phyloP scores from a whole-genome alignment of 768 basidiomycete genomes.

The Rickenella mellea region DNA sequence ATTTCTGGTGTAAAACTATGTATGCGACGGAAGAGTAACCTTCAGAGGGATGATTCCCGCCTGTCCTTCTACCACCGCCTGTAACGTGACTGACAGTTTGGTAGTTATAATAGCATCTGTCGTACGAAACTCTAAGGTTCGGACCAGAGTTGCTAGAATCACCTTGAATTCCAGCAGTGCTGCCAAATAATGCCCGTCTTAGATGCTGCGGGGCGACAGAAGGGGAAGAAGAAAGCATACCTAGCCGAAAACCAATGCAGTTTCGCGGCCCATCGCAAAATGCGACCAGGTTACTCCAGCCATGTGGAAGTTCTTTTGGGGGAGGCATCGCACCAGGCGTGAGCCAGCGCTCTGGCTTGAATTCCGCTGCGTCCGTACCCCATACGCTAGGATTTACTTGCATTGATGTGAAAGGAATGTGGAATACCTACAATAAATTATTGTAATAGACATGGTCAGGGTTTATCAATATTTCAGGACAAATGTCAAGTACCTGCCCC shows the following conservation, averaged over 20 bases:
- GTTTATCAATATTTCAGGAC: no score
- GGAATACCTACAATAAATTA: no score
- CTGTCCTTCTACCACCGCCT: conserved; percentile 23
- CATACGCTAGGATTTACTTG: no score
- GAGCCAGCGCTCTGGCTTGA: conserved; percentile 52
- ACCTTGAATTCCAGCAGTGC: conserved; percentile 18
- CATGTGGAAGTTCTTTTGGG: conserved; percentile 6
- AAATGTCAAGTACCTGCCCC: no score
- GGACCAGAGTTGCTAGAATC: neutral
- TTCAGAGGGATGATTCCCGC: conserved; percentile 11
- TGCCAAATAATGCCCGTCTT: conserved; percentile 3
- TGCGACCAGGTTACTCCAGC: neutral
- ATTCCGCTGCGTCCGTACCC: conserved; percentile 46
- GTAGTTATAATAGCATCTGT: conserved; percentile 21
- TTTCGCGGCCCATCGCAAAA: neutral
- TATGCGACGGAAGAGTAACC: no score
- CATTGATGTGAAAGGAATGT: no score
- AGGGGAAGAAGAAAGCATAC: neutral
- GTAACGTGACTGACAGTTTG: conserved; percentile 25
- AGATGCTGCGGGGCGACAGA: no score
- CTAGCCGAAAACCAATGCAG: conserved; percentile 1
- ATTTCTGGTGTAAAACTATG: no score
- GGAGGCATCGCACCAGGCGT: conserved; percentile 4
- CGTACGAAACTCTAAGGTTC: conserved; percentile 10
- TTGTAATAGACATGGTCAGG: no score